These are phyloP conservation scores for Giardia muris DNA, from an alignment of 208 protist genomes.

Conservation along the genomic window DNA sequence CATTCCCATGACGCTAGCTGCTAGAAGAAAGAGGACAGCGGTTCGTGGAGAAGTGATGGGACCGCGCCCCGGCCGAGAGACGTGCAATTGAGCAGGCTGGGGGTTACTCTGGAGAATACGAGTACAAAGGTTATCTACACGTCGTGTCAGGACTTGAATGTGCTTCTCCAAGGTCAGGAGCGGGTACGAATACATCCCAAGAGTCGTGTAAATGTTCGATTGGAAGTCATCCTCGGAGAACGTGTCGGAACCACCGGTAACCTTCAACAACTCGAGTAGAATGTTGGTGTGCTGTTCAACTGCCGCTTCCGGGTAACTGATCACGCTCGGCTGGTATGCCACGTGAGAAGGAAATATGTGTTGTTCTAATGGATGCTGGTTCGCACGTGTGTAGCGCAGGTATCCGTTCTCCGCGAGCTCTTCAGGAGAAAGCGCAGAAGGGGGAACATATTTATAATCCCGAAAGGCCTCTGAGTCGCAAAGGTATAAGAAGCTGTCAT, in stretches of 20 bases:
- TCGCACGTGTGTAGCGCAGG: background rate
- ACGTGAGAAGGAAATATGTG: background rate
- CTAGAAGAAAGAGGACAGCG: background rate
- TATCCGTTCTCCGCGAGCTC: background rate
- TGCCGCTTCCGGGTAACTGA: background rate
- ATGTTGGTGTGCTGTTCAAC: background rate
- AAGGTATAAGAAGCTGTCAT: background rate
- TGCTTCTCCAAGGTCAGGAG: background rate
- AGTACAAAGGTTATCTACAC: background rate
- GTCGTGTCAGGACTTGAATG: background rate
- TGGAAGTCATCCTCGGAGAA: background rate
- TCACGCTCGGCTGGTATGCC: background rate
- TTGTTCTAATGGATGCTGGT: background rate
- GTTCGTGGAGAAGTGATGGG: background rate
- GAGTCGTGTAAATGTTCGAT: background rate
- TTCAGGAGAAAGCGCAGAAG: background rate
- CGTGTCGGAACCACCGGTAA: background rate
- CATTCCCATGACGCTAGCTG: background rate
- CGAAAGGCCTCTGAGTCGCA: background rate
- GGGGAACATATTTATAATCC: background rate
- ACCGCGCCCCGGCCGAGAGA: background rate
- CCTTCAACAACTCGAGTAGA: background rate
- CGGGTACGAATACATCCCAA: conserved; percentile 5
- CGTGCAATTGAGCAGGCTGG: background rate
- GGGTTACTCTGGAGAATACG: background rate